A percentile compares a stretch with the other conserved stretches of the same genome.
Evolutionary conservation across 176 grass and related monocot genomes (phyloP).

Genomic region (Thinopyrum elongatum): DNA sequence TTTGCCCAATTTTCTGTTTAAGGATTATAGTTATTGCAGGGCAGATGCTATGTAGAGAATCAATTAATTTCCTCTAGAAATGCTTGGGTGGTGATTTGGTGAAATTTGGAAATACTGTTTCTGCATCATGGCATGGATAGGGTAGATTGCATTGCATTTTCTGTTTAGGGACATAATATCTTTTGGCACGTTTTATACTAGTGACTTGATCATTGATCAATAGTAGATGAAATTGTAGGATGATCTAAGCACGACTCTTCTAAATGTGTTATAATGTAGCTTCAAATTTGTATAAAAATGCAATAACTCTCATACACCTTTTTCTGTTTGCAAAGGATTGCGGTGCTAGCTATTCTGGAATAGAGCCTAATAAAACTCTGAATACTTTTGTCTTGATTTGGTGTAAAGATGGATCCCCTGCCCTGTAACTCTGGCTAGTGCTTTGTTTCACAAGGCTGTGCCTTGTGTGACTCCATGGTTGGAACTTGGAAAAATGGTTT

Average conservation of each 20-base stretch:
- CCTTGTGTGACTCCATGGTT: neutral
- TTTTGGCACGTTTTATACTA: neutral
- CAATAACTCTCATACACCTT: neutral
- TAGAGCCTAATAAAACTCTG: neutral
- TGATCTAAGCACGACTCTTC: neutral
- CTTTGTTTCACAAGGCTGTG: neutral
- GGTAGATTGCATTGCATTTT: too few species aligned
- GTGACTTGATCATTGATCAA: neutral
- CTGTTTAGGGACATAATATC: neutral
- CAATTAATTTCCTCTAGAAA: neutral
- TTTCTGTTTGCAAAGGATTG: neutral
- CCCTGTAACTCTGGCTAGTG: neutral
- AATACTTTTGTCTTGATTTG: neutral
- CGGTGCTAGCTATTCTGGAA: neutral
- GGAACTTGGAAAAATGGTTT: neutral
- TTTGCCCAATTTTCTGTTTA: neutral
- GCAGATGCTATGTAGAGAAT: neutral
- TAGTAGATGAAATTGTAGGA: neutral
- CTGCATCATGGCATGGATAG: neutral
- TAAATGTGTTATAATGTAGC: neutral
- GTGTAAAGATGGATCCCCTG: neutral
- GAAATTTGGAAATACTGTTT: neutral
- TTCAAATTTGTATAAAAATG: neutral
- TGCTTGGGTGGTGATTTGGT: neutral
- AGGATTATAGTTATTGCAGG: neutral